Base-by-base conservation (phyloP, 2,329 filamentous ascomycete species). In the Cordyceps militaris region DNA sequence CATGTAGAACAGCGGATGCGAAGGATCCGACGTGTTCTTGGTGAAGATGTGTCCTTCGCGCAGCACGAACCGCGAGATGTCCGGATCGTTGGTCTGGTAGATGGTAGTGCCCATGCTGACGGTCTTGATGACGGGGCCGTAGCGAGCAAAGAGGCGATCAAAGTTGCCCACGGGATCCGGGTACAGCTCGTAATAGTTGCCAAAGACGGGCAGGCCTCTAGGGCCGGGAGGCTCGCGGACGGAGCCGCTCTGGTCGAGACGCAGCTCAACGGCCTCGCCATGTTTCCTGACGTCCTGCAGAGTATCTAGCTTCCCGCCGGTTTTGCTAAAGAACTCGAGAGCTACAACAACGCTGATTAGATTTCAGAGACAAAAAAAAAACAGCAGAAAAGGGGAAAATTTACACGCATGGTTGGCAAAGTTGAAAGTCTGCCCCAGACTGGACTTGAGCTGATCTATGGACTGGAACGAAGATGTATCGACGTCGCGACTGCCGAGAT, bases 101-200 rank as follows among this genome's bases (percentile, higher is more conserved):
- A 69, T 70, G 6, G 66, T 69, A 44, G 66, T 73, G 16, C 78
- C 78, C 65, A 80, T 71, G 65, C 74, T 78, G 30, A 63, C 74
- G 1, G 77, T 79, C 65, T 74, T 73, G 66, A 80, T 72, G 16
- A 80, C 59, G 1, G 72, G 71, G 1, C 77, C 77, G 59, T 77
- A 79, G 51, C 70, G 70, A 10, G 73, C 71, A 54, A 79, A 79
- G 3, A 79, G 70, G 1, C 76, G 73, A 53, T 77, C 70, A 59
- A 78, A 74, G 66, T 80, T 80, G 5, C 78, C 78, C 3, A 80
- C 69, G 52, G 78, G 76, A 61, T 80, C 78, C 0, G 78, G 78
- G 63, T 73, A 80, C 23, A 80, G 65, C 61, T 80, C 76, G 55
- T 75, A 76, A 67, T 73, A 76, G 64, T 73, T 78, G 19, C 78